Conservation (phyloP, 345 rosid species). For the Ceriops decandra region DNA sequence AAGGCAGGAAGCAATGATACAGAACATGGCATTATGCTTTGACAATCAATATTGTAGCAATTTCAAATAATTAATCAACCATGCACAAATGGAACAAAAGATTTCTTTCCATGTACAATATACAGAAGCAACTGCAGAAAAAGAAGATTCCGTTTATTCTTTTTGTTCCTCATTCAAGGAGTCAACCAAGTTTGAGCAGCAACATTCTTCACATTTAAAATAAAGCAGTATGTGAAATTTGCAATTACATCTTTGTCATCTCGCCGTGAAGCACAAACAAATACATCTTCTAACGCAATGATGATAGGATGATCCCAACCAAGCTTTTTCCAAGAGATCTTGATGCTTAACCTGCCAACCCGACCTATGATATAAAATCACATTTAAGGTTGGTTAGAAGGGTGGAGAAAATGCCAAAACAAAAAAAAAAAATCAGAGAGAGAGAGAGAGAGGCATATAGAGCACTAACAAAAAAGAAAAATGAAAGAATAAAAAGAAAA, state of each 20-base stretch:
- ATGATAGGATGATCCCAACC: conserved; percentile 70
- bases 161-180: neutral
- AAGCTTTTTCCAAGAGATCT: conserved; percentile 75
- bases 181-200: too few species aligned
- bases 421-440: neutral
- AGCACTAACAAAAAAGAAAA: neutral
- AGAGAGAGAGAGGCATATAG: neutral
- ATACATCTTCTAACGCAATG: conserved; percentile 71
- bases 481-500: neutral
- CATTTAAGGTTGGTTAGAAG: neutral
- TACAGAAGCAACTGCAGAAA: neutral
- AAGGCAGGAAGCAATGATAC: neutral
- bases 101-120: too few species aligned
- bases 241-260: conserved; percentile 65
- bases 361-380: conserved; percentile 36
- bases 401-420: neutral
- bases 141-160: too few species aligned
- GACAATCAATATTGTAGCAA: neutral
- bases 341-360: conserved; percentile 73
- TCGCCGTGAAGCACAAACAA: conserved; percentile 59
- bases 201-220: neutral
- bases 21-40: neutral
- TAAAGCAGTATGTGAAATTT: neutral
- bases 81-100: too few species aligned
- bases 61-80: too few species aligned